Evolutionary conservation across 2,329 filamentous ascomycete species (phyloP).

Genomic region (Tolypocladium nubicola): DNA sequence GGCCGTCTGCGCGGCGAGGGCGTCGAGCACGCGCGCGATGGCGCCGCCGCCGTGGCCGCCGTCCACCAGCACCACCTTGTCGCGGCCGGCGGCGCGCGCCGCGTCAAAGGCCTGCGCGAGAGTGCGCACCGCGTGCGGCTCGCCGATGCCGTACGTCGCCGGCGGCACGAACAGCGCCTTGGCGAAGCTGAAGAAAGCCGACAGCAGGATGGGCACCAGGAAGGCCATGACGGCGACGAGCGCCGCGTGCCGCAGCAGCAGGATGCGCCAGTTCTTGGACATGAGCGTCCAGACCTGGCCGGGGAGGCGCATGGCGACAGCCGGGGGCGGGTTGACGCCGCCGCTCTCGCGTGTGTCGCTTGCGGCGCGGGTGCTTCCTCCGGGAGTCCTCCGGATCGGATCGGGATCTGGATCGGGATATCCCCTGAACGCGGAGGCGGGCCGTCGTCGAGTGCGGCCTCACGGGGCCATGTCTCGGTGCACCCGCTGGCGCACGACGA

Average conservation of each 20-base stretch:
- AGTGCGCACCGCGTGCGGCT: constrained; percentile 47
- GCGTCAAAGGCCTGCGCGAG: constrained; percentile 52
- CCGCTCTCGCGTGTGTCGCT: not conserved
- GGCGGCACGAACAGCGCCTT: constrained; percentile 77
- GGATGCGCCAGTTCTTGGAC: constrained; percentile 50
- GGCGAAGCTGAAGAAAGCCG: constrained; percentile 56
- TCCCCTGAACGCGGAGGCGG: not conserved
- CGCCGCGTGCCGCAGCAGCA: constrained; percentile 40
- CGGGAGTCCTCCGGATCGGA: not conserved
- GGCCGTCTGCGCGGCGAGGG: constrained; percentile 48
- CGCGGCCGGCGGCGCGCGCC: constrained; percentile 43
- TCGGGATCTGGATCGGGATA: not conserved
- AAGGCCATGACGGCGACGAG: constrained; percentile 47
- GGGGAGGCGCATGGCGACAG: constrained; percentile 37
- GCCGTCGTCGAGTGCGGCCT: not conserved
- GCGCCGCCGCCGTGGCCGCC: constrained; percentile 58
- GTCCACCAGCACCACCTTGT: constrained; percentile 70
- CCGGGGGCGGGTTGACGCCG: not conserved
- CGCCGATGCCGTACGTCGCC: constrained; percentile 62
- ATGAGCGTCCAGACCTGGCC: constrained; percentile 51
- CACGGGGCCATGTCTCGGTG: not conserved
- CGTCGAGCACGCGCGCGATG: constrained; percentile 60
- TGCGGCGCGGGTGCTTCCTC: too few species aligned
- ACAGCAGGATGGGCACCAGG: constrained; percentile 46
- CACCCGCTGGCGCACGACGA: not conserved